phyloP scores from a whole-genome alignment of 805 yeast species.

The Kluyveromyces aestuarii region DNA sequence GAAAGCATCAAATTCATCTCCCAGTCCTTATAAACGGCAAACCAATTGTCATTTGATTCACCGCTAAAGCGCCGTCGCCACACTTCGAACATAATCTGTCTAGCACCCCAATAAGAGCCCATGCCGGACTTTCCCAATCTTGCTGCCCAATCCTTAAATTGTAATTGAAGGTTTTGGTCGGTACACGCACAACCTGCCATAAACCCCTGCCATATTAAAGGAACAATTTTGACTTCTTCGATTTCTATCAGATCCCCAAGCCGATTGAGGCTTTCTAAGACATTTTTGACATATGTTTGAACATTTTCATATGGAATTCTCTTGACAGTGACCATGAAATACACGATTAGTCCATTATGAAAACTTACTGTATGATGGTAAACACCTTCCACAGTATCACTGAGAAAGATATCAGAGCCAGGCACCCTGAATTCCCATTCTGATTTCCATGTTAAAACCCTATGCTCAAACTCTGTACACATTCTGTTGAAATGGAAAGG shows the following conservation, averaged over 20 bases:
- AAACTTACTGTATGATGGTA: conserved; percentile 76
- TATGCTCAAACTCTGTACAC: conserved; percentile 35
- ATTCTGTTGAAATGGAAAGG: conserved; percentile 18
- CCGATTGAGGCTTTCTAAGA: conserved; percentile 53
- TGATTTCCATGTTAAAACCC: conserved; percentile 54
- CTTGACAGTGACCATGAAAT: conserved; percentile 57
- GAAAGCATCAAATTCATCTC: conserved; percentile 71
- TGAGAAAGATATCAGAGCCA: conserved; percentile 19
- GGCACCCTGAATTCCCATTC: conserved; percentile 57
- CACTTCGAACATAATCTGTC: conserved; percentile 78
- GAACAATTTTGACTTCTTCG: conserved; percentile 50
- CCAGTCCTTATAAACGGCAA: conserved; percentile 73
- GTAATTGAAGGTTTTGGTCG: conserved; percentile 46
- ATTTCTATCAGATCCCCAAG: conserved; percentile 47
- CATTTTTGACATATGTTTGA: conserved; percentile 54
- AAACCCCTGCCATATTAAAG: conserved; percentile 84
- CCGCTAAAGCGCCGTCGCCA: conserved; percentile 65
- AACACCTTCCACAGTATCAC: conserved; percentile 50
- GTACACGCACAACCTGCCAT: conserved; percentile 78
- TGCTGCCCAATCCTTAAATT: conserved; percentile 59
- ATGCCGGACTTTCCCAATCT: conserved; percentile 44
- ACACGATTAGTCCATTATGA: conserved; percentile 61
- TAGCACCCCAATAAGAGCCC: conserved; percentile 80
- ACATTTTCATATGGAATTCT: conserved; percentile 44
- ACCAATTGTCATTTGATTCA: conserved; percentile 61